Evolutionary conservation across 73 alveolate species (phyloP).

Genomic region (Paramecium biaurelia): DNA sequence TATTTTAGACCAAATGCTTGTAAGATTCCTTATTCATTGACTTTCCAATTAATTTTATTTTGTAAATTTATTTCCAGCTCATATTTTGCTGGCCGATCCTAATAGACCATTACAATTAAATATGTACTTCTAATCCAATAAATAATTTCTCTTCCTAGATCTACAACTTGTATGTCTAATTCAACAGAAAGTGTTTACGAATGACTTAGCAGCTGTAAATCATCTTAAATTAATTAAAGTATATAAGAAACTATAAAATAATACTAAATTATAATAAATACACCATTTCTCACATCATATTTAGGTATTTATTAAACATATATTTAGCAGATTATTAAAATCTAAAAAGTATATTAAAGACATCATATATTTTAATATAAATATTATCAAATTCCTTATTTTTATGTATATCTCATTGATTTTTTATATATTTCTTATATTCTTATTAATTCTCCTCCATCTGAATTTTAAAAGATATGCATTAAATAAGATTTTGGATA

Average conservation of each 20-base stretch:
- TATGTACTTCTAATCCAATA: background rate
- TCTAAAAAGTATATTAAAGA: background rate
- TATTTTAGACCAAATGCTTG: background rate
- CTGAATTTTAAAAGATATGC: too few species aligned
- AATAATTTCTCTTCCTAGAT: background rate
- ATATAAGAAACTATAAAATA: background rate
- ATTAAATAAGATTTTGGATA: too few species aligned
- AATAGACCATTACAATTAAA: background rate
- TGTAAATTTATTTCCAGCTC: background rate
- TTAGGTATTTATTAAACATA: too few species aligned
- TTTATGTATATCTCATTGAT: background rate
- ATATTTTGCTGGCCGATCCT: constrained; percentile 37
- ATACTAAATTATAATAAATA: background rate
- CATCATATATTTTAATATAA: background rate
- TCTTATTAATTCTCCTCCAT: too few species aligned
- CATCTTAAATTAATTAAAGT: background rate
- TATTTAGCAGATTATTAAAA: too few species aligned
- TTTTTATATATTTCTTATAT: too few species aligned
- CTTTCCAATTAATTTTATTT: background rate
- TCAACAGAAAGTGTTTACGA: background rate
- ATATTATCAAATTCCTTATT: too few species aligned
- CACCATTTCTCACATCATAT: background rate
- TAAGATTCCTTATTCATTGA: background rate
- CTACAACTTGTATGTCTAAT: background rate
- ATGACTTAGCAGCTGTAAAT: constrained; percentile 34